phyloP scores from a whole-genome alignment of 768 basidiomycete genomes.

The Lactarius quietus region DNA sequence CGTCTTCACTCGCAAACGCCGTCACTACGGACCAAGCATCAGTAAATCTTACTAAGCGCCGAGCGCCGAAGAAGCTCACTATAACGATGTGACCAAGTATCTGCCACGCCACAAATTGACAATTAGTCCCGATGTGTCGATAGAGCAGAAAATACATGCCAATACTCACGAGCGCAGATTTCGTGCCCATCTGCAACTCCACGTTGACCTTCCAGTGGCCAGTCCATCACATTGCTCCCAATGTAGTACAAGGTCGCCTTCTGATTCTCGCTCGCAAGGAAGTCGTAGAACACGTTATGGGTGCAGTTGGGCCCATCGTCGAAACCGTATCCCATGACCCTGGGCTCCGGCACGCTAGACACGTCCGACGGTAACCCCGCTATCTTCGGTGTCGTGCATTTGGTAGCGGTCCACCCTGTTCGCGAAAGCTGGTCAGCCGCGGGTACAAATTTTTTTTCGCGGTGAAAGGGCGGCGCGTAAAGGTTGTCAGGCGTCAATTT shows the following conservation, averaged over 20 bases:
- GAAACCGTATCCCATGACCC: constrained; percentile 56
- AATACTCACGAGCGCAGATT: constrained; percentile 48
- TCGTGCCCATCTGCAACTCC: constrained; percentile 57
- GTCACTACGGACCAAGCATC: constrained; percentile 43
- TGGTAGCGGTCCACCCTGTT: constrained; percentile 39
- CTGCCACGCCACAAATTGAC: constrained; percentile 9
- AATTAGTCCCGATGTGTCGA: background rate
- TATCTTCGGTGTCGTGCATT: constrained; percentile 48
- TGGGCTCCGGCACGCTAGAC: constrained; percentile 50
- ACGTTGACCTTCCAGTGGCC: constrained; percentile 54
- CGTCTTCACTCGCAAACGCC: constrained; percentile 54
- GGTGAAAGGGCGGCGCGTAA: constrained; percentile 29
- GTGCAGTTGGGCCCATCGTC: constrained; percentile 66
- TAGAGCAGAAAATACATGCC: background rate
- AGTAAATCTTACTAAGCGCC: background rate
- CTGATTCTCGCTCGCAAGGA: constrained; percentile 48
- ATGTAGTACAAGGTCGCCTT: constrained; percentile 65
- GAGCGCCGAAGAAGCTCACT: constrained; percentile 28
- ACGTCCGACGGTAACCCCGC: constrained; percentile 44
- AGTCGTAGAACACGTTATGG: constrained; percentile 62
- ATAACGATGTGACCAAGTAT: constrained; percentile 55
- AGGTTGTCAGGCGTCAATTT: background rate
- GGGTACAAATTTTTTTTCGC: constrained; percentile 35
- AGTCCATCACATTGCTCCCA: constrained; percentile 54
- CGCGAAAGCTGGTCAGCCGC: background rate